Conservation (phyloP, 129 eudicot species). For the Flaveria ramosissima region DNA sequence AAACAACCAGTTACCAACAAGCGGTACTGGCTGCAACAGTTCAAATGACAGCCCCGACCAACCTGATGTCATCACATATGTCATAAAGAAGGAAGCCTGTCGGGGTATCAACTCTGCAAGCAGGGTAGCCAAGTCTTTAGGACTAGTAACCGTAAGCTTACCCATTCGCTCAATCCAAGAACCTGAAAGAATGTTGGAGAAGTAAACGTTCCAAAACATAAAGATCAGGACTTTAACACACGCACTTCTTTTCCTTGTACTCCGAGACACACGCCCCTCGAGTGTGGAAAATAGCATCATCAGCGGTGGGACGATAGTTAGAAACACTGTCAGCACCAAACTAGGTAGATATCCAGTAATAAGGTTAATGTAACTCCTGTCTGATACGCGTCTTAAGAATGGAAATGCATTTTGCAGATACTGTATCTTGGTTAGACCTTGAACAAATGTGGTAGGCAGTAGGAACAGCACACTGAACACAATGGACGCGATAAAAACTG, state of each 20-base stretch:
- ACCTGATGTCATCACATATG: conserved; percentile 90
- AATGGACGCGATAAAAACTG: conserved; percentile 59
- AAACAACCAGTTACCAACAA: conserved; percentile 62
- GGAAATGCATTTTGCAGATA: conserved; percentile 63
- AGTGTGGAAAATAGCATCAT: conserved; percentile 85
- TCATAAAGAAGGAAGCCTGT: conserved; percentile 85
- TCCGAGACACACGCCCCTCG: conserved; percentile 87
- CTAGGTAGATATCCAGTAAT: conserved; percentile 94
- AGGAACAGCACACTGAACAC: conserved; percentile 67
- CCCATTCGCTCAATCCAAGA: conserved; percentile 62
- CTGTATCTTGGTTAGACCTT: conserved; percentile 67
- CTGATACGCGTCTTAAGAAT: conserved; percentile 44
- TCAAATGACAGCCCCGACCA: conserved; percentile 90
- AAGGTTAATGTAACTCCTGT: conserved; percentile 60
- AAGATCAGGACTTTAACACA: conserved; percentile 76
- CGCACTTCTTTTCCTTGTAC: conserved; percentile 80
- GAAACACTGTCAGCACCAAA: conserved; percentile 73
- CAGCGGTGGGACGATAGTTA: conserved; percentile 67
- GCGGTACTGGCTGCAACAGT: conserved; percentile 75
- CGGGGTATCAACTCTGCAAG: conserved; percentile 77
- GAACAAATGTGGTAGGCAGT: conserved; percentile 72
- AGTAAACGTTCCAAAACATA: conserved; percentile 91
- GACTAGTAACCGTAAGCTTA: conserved; percentile 46
- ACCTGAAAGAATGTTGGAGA: conserved; percentile 76
- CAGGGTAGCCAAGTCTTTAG: conserved; percentile 55